Conservation (phyloP, 140 eudicot genomes). For the Flaveria floridana region DNA sequence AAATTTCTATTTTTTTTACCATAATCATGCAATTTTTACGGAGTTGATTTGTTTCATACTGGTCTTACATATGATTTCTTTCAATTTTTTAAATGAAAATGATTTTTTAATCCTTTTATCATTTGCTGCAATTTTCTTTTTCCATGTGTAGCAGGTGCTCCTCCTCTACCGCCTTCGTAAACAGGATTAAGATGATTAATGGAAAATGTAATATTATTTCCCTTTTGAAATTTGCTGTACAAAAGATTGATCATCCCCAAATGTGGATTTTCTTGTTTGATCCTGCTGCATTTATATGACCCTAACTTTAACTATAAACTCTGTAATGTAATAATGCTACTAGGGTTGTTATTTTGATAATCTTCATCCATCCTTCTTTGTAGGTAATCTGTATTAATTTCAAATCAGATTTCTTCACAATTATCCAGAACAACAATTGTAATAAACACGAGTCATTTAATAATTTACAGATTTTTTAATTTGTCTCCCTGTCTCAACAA, state of each 20-base stretch:
- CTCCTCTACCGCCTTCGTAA: conserved; percentile 26
- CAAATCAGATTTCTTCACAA: background rate
- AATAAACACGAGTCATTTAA: conserved; percentile 9
- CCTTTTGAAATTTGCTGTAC: conserved; percentile 13
- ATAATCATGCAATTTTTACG: background rate
- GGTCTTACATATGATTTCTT: background rate
- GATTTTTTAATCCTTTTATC: background rate
- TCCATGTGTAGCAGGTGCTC: conserved; percentile 14
- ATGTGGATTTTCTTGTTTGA: conserved; percentile 22
- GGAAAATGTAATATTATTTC: background rate
- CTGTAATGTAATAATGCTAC: conserved; percentile 19
- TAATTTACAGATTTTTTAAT: conserved; percentile 24
- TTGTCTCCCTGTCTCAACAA: conserved; percentile 27
- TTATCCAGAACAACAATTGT: background rate
- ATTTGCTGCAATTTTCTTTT: conserved; percentile 4
- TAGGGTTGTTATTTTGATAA: background rate
- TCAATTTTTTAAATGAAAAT: background rate
- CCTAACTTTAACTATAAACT: conserved; percentile 16
- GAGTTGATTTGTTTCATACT: background rate
- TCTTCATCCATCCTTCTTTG: background rate
- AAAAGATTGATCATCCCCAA: conserved; percentile 26
- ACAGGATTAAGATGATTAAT: background rate
- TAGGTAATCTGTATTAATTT: background rate
- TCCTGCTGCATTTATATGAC: conserved; percentile 10
- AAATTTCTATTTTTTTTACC: background rate